These are phyloP conservation scores for Lactarius akahatsu DNA, from an alignment of 768 basidiomycete genomes.

Conservation along the genomic window DNA sequence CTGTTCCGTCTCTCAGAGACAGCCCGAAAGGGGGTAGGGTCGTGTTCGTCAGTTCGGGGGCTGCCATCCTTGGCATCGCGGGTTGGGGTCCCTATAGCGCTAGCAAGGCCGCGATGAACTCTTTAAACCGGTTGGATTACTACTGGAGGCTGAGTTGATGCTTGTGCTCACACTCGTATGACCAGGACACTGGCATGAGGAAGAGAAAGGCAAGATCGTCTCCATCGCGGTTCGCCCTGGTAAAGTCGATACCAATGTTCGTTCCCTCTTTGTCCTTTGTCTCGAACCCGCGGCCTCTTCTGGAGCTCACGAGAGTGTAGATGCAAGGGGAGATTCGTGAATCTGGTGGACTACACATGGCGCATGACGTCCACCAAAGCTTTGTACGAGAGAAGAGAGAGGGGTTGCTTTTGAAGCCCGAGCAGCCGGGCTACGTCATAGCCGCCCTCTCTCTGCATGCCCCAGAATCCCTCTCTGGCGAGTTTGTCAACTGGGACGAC, in stretches of 20 bases:
- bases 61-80: conserved; percentile 61
- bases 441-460: conserved; percentile 72
- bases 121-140: conserved; percentile 47
- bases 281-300: conserved; percentile 1
- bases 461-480: conserved; percentile 60
- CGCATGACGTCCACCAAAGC: conserved; percentile 48
- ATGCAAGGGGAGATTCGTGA: conserved; percentile 66
- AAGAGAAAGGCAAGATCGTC: conserved; percentile 67
- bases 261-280: conserved; percentile 32
- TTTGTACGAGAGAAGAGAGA: conserved; percentile 60
- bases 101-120: conserved; percentile 86
- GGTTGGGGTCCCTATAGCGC: conserved; percentile 86
- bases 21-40: conserved; percentile 60
- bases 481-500: conserved; percentile 80
- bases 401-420: conserved; percentile 73
- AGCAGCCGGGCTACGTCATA: conserved; percentile 74
- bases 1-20: conserved; percentile 67
- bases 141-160: too few relatives aligned
- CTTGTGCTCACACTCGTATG: neutral
- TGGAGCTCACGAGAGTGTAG: conserved; percentile 38
- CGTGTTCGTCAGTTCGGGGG: conserved; percentile 84
- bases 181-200: conserved; percentile 76
- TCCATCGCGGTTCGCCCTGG: conserved; percentile 84
- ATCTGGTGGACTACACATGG: conserved; percentile 54
- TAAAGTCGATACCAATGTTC: conserved; percentile 78